Percentiles rank a stretch among this genome's conserved stretches.
Evolutionary conservation across 768 basidiomycete genomes (phyloP).

Genomic region (Lactarius quietus): DNA sequence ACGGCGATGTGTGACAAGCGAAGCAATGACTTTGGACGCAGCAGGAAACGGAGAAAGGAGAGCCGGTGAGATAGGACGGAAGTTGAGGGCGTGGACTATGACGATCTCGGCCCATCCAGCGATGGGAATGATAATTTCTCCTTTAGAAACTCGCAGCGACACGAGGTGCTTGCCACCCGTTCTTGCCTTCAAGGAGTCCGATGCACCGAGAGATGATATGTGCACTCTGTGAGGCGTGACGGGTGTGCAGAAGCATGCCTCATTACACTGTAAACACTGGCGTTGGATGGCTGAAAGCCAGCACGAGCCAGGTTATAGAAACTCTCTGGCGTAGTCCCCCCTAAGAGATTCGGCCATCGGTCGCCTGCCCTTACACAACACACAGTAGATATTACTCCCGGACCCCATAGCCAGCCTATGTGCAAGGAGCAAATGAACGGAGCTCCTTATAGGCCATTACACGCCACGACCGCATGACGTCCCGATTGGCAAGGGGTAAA

Average conservation of each 20-base stretch:
- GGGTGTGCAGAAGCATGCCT: not conserved
- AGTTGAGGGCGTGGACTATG: not conserved
- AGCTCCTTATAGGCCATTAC: not conserved
- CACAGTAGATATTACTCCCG: slow-evolving; percentile 1
- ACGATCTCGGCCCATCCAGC: slow-evolving; percentile 8
- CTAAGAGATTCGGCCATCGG: slow-evolving; percentile 1
- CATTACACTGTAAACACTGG: not conserved
- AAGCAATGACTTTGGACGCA: not conserved
- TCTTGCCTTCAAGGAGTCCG: not conserved
- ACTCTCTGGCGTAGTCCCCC: slow-evolving; percentile 4
- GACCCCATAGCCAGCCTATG: slow-evolving; percentile 1
- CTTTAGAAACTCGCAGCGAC: slow-evolving; percentile 2
- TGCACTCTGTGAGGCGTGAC: not conserved
- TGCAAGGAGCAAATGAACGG: slow-evolving; percentile 11
- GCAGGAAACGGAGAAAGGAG: not conserved
- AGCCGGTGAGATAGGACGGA: not conserved
- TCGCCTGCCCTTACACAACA: not conserved
- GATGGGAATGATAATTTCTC: slow-evolving; percentile 11
- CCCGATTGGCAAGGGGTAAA: slow-evolving; percentile 13
- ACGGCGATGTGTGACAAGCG: not conserved
- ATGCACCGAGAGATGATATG: not conserved
- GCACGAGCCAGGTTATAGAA: slow-evolving; percentile 6
- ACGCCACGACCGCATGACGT: not conserved
- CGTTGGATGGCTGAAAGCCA: slow-evolving; percentile 17
- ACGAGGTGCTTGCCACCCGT: slow-evolving; percentile 13